phyloP scores from a whole-genome alignment of 164 flowering plant species.

The Umbellularia californica region DNA sequence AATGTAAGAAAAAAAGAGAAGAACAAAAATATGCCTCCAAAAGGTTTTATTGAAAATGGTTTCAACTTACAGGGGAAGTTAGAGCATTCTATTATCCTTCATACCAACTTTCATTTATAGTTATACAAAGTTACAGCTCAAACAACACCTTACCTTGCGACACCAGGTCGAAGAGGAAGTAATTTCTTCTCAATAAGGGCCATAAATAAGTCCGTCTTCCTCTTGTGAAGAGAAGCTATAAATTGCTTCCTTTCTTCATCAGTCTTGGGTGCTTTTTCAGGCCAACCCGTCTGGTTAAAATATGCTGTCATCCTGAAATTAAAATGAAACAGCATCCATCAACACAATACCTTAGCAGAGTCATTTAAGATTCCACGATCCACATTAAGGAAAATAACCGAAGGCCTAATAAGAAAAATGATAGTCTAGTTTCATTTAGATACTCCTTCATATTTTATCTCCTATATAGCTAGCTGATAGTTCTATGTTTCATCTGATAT shows the following conservation, averaged over 20 bases:
- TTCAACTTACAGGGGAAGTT: not conserved
- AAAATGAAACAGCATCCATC: not conserved
- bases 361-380: not conserved
- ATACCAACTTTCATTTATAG: not conserved
- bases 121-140: not conserved
- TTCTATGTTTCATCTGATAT: too few relatives aligned
- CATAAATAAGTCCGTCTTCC: constrained; percentile 90
- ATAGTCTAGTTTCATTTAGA: too few relatives aligned
- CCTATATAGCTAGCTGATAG: too few relatives aligned
- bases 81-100: not conserved
- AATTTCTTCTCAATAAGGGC: constrained; percentile 87
- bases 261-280: constrained; percentile 78
- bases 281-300: constrained; percentile 91
- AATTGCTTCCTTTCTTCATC: constrained; percentile 79
- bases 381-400: not conserved
- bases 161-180: constrained; percentile 98
- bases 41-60: too few relatives aligned
- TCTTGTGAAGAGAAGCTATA: constrained; percentile 86
- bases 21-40: too few relatives aligned
- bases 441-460: too few relatives aligned
- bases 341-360: not conserved
- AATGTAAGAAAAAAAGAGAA: too few relatives aligned
- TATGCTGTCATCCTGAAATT: constrained; percentile 85
- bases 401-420: not conserved
- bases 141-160: constrained; percentile 62